phyloP scores from a whole-genome alignment of 345 rosid genomes.

The Brassica nigra region DNA sequence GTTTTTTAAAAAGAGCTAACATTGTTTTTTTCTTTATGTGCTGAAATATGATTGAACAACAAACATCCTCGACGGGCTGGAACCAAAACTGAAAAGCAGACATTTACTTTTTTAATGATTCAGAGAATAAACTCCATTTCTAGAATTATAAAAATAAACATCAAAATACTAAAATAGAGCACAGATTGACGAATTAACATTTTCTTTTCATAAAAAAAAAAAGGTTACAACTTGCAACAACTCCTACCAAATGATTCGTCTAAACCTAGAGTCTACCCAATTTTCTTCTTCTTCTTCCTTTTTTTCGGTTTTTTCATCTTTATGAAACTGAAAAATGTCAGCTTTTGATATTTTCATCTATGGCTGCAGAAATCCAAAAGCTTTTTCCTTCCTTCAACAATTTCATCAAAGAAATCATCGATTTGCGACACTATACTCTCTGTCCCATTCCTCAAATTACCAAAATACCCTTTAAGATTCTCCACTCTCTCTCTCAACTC shows the following conservation, averaged over 20 bases:
- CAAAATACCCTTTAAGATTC: slow-evolving; percentile 57
- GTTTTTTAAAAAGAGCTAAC: neutral
- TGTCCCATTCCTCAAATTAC: slow-evolving; percentile 65
- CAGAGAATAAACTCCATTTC: slow-evolving; percentile 42
- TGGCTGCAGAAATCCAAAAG: slow-evolving; percentile 78
- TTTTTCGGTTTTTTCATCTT: neutral
- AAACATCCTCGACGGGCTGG: slow-evolving; percentile 23
- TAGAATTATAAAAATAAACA: slow-evolving; percentile 33
- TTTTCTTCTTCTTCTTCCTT: neutral
- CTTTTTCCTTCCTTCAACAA: slow-evolving; percentile 81
- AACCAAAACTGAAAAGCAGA: slow-evolving; percentile 42
- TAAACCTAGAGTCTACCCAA: slow-evolving; percentile 37
- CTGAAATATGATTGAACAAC: neutral
- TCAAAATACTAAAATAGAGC: slow-evolving; percentile 28
- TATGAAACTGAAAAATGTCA: slow-evolving; percentile 19
- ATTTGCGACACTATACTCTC: slow-evolving; percentile 67
- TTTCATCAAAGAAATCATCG: slow-evolving; percentile 92
- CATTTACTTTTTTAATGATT: slow-evolving; percentile 37
- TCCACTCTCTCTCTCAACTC: slow-evolving; percentile 54
- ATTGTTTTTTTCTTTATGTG: neutral
- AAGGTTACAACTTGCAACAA: slow-evolving; percentile 29
- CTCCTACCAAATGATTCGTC: slow-evolving; percentile 42
- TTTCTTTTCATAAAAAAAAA: slow-evolving; percentile 12
- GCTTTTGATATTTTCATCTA: slow-evolving; percentile 46
- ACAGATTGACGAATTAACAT: neutral